Percentiles rank a stretch among this genome's conserved stretches.
Conservation (phyloP, 2,329 filamentous ascomycete species). For the Fusarium piperis region DNA sequence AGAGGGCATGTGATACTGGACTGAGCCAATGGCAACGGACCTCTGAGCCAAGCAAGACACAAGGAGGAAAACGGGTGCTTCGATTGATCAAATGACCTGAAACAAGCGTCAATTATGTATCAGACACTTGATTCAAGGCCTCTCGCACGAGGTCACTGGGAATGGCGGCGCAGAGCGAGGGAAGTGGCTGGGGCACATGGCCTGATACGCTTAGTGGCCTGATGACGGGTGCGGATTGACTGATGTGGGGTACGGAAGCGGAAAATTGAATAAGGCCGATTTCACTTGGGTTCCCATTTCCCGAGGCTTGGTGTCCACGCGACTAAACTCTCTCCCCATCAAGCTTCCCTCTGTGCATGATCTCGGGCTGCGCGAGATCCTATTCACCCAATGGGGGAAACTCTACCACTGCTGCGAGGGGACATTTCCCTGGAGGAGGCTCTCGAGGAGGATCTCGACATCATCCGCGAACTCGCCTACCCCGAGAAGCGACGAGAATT, state of each 20-base stretch:
- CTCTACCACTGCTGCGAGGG: constrained; percentile 15
- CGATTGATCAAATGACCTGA: not conserved
- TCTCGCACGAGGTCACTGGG: not conserved
- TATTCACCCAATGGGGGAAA: constrained; percentile 3
- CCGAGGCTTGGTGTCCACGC: not conserved
- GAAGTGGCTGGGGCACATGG: not conserved
- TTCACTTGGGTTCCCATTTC: not conserved
- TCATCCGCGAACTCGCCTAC: constrained; percentile 15
- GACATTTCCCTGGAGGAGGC: constrained; percentile 11
- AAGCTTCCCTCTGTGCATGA: not conserved
- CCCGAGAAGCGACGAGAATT: constrained; percentile 16
- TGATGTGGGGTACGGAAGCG: not conserved
- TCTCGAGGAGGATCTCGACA: constrained; percentile 14
- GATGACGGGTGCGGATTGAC: not conserved
- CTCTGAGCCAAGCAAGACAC: not conserved
- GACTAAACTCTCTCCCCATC: not conserved
- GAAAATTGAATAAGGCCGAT: not conserved
- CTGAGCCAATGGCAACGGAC: not conserved
- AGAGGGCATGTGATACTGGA: not conserved
- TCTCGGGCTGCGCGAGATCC: not conserved
- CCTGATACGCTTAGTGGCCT: not conserved
- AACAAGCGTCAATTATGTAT: not conserved
- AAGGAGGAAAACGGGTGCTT: not conserved
- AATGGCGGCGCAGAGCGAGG: not conserved
- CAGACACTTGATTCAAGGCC: not conserved